phyloP scores from a whole-genome alignment of 2,329 filamentous ascomycete species.

The Fusarium stilboides region DNA sequence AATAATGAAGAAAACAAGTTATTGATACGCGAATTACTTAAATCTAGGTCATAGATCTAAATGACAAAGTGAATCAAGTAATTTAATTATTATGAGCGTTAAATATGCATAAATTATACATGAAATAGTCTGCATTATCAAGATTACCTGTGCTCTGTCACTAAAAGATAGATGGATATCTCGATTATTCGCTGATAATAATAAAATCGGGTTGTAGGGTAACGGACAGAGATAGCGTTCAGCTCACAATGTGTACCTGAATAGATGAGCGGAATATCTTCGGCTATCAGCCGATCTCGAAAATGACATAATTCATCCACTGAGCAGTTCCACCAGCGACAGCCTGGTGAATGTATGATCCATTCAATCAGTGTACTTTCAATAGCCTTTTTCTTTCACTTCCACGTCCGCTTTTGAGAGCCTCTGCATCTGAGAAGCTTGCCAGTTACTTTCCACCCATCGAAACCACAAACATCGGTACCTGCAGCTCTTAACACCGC shows the following conservation, averaged over 20 bases:
- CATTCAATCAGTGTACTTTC: conserved; percentile 14
- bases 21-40: too few relatives aligned
- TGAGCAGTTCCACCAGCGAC: conserved; percentile 20
- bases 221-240: not conserved
- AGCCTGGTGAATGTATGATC: conserved; percentile 24
- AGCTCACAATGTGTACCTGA: not conserved
- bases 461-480: not conserved
- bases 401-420: not conserved
- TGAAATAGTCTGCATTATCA: too few relatives aligned
- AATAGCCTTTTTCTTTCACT: not conserved
- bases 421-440: not conserved
- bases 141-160: too few relatives aligned
- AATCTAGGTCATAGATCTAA: too few relatives aligned
- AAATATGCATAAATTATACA: too few relatives aligned
- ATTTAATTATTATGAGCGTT: too few relatives aligned
- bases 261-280: conserved; percentile 19
- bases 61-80: too few relatives aligned
- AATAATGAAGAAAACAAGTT: too few relatives aligned
- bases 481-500: not conserved
- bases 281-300: conserved; percentile 19
- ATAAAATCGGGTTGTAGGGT: too few relatives aligned
- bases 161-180: too few relatives aligned
- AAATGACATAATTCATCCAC: conserved; percentile 40
- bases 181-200: too few relatives aligned
- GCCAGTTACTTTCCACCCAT: not conserved